Conservation (phyloP, 2,329 filamentous ascomycete species). For the Paracamarosporium sp. region DNA sequence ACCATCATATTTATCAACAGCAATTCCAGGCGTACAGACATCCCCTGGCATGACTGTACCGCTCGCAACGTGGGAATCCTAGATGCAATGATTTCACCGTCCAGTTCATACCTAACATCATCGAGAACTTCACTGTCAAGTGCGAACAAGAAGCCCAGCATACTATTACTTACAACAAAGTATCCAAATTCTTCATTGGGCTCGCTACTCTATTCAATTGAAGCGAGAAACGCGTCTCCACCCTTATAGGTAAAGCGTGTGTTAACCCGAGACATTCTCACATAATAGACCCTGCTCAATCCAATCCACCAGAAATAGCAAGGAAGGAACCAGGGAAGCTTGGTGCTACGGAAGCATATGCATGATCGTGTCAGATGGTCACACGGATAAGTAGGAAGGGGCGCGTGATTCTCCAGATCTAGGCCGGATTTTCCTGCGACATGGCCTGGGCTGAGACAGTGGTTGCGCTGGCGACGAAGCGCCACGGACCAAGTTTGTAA, state of each 20-base stretch:
- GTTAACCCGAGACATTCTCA: slow-evolving; percentile 4
- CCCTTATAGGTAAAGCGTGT: slow-evolving; percentile 1
- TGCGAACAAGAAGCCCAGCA: not conserved
- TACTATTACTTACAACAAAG: not conserved
- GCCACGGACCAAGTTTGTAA: not conserved
- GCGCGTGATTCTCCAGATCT: slow-evolving; percentile 2
- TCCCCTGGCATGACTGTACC: not conserved
- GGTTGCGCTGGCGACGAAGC: not conserved
- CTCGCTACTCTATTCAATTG: not conserved
- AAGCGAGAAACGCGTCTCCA: not conserved
- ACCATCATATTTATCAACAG: not conserved
- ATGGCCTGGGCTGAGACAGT: slow-evolving; percentile 8
- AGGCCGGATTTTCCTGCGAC: not conserved
- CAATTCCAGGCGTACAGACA: not conserved
- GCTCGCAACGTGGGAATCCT: not conserved
- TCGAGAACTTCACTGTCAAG: not conserved
- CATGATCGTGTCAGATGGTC: slow-evolving; percentile 2
- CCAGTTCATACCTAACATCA: not conserved
- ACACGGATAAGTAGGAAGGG: not conserved
- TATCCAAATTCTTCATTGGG: not conserved
- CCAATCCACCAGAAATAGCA: not conserved
- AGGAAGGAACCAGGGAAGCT: not conserved
- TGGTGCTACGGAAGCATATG: not conserved
- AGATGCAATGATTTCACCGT: not conserved
- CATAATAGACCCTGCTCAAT: not conserved